phyloP scores from a whole-genome alignment of 2,329 filamentous ascomycete species.

The Diaporthe sp. region DNA sequence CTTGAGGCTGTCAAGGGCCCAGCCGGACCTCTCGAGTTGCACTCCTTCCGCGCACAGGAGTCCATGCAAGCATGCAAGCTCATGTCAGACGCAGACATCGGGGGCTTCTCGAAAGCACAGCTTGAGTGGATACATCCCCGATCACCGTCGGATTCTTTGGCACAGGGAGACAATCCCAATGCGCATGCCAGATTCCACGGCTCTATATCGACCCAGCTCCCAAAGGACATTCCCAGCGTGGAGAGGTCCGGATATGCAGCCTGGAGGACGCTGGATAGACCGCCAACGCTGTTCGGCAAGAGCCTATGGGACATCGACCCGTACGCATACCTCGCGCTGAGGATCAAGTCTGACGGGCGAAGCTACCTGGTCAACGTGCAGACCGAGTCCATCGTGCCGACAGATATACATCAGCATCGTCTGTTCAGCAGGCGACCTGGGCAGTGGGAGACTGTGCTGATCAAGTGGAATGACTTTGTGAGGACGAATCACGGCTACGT shows the following conservation, averaged over 20 bases:
- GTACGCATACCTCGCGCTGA: constrained; percentile 88
- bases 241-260: constrained; percentile 89
- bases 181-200: constrained; percentile 88
- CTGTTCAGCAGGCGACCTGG: constrained; percentile 84
- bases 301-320: constrained; percentile 91
- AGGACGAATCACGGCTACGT: constrained; percentile 93
- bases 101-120: constrained; percentile 83
- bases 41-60: constrained; percentile 69
- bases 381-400: constrained; percentile 92
- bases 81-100: constrained; percentile 89
- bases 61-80: constrained; percentile 73
- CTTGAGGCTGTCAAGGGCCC: constrained; percentile 78
- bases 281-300: constrained; percentile 85
- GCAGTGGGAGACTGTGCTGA: constrained; percentile 94
- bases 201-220: constrained; percentile 87
- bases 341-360: constrained; percentile 90
- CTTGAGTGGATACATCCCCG: constrained; percentile 72
- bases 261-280: constrained; percentile 85
- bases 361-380: constrained; percentile 97
- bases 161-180: constrained; percentile 48
- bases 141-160: constrained; percentile 41
- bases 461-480: constrained; percentile 94
- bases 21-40: constrained; percentile 73
- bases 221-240: constrained; percentile 78
- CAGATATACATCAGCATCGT: constrained; percentile 96